Evolutionary conservation across 169 alveolate genomes (phyloP), one percentile per base, ranked within the genome.

Genomic region (Eimeria zaria): DNA sequence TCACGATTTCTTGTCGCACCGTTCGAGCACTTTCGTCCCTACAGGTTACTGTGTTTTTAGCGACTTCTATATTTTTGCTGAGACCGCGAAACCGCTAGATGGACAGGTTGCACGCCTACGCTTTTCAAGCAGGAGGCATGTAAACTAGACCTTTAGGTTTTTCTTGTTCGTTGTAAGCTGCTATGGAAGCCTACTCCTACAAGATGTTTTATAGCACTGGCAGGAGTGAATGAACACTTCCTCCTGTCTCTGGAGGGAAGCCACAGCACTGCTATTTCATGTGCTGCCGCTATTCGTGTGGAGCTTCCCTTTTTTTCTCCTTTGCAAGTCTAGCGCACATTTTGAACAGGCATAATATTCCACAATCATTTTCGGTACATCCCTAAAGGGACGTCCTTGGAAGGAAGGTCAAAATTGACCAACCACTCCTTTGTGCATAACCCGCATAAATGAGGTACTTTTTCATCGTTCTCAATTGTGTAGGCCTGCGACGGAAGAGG

Each of bases 1-100:
- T 69, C 51, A 51, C 51, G 80, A 69, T 51, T 36, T 27, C 36
- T 33, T 27, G 80, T 69, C 80, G 80, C 80, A 69, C 74, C 74
- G 7, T 20, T 36, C 51, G 0, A 69, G 80, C 80, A 36, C 30
- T n/a, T 33, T 27, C 33, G 5, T 48, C 62, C 30, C 0, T 44
- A 24, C 60, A n/a, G 55, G 55, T 46, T 76, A 76, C 87, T 76
- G 16, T 46, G 84, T 76, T 76, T 76, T 41, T 76, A 6, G 51
- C 16, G 46, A 69, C 36, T 69, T 30, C 36, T 69, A n/a, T 69
- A 69, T 36, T 11, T 22, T 69, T 69, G 51, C 51, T 69, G 80
- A 69, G 36, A 69, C 12, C 3, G 24, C 51, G 51, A 36, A 36
- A 12, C 24, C 46, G 80, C 80, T 22, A 64, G 87, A 6, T 76